A percentile compares a stretch with the other conserved stretches of the same genome.
Conservation (phyloP, 345 rosid genomes). For the Citrus sp. region DNA sequence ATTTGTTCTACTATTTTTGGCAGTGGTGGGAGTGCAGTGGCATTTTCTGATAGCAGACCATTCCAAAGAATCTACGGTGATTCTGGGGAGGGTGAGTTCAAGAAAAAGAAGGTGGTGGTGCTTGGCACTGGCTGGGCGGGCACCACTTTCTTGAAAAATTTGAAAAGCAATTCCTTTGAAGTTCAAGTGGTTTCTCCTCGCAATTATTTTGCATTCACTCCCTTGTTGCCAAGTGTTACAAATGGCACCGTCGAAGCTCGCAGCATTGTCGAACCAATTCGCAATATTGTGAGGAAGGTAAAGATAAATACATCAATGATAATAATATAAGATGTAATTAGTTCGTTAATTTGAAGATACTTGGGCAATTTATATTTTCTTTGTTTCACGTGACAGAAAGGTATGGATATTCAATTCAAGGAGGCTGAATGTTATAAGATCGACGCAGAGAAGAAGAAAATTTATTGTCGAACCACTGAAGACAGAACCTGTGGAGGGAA, state of each 20-base stretch:
- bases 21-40: slow-evolving; percentile 58
- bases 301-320: neutral
- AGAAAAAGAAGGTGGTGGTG: slow-evolving; percentile 72
- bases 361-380: neutral
- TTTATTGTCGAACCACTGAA: slow-evolving; percentile 46
- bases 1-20: slow-evolving; percentile 1
- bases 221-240: slow-evolving; percentile 77
- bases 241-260: slow-evolving; percentile 87
- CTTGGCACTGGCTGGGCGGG: slow-evolving; percentile 89
- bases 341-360: neutral
- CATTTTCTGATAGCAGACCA: slow-evolving; percentile 38
- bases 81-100: slow-evolving; percentile 16
- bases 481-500: slow-evolving; percentile 32
- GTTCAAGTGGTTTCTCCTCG: slow-evolving; percentile 75
- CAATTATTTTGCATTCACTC: slow-evolving; percentile 80
- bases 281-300: slow-evolving; percentile 59
- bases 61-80: slow-evolving; percentile 13
- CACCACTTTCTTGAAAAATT: slow-evolving; percentile 59
- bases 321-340: neutral
- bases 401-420: slow-evolving; percentile 38
- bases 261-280: slow-evolving; percentile 82
- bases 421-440: slow-evolving; percentile 78
- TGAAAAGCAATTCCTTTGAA: slow-evolving; percentile 53
- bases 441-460: slow-evolving; percentile 49
- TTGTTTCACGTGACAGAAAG: slow-evolving; percentile 38